Evolutionary conservation across 192 early-diverging fungal genomes (phyloP).

Genomic region (Umbelopsis vinacea): DNA sequence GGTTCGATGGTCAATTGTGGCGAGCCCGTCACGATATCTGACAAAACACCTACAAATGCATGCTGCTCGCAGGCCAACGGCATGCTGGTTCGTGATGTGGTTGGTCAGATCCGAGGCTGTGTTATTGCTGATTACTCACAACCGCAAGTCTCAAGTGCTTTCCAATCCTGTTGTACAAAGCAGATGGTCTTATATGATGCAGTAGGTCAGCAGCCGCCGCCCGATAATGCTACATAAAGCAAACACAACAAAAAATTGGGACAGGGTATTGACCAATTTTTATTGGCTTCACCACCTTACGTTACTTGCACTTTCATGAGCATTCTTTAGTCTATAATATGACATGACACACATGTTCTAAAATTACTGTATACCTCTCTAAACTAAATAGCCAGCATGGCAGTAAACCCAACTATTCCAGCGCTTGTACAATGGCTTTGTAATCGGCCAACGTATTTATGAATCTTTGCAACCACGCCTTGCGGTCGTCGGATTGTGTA

Average conservation of each 20-base stretch:
- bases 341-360: too few species aligned
- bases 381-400: too few species aligned
- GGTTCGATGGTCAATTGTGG: constrained; percentile 8
- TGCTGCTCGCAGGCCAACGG: constrained; percentile 7
- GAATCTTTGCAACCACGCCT: not conserved
- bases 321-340: too few species aligned
- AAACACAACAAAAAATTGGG: not conserved
- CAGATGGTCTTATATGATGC: constrained; percentile 7
- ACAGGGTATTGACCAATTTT: not conserved
- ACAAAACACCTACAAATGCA: not conserved
- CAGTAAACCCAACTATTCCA: too few species aligned
- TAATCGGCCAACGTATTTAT: not conserved
- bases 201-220: not conserved
- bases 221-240: not conserved
- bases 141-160: not conserved
- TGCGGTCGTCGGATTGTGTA: constrained; percentile 9
- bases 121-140: constrained; percentile 4
- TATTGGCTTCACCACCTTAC: not conserved
- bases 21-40: not conserved
- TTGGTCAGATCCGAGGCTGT: constrained; percentile 2
- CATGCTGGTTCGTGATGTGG: not conserved
- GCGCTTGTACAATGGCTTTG: not conserved
- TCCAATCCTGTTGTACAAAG: constrained; percentile 4
- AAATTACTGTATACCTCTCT: too few species aligned
- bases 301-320: too few species aligned